Evolutionary conservation across 2,329 filamentous ascomycete species (phyloP).

Genomic region (Paecilomyces niveus): DNA sequence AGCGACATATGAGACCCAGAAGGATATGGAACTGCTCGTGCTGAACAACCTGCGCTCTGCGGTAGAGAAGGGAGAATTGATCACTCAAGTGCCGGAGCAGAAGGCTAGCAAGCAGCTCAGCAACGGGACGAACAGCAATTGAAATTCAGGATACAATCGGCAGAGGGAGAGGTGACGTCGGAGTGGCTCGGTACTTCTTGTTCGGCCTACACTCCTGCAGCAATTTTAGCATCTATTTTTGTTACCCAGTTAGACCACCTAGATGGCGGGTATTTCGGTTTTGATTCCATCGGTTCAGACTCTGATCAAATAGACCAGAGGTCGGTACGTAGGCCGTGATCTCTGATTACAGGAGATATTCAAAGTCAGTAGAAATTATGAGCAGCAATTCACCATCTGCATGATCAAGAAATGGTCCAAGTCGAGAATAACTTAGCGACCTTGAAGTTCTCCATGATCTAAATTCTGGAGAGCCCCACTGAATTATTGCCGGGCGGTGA

Average conservation of each 20-base stretch:
- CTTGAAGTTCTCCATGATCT: neutral
- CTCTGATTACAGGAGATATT: neutral
- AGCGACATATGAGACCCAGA: conserved; percentile 53
- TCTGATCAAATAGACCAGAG: neutral
- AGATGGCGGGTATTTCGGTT: neutral
- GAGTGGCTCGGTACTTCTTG: neutral
- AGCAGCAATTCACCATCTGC: neutral
- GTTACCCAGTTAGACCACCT: neutral
- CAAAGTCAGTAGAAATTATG: neutral
- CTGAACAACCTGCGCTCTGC: conserved; percentile 51
- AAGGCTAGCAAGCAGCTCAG: conserved; percentile 26
- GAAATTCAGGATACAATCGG: neutral
- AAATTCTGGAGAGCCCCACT: neutral
- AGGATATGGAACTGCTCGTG: conserved; percentile 55
- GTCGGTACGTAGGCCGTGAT: neutral
- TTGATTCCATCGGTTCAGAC: neutral
- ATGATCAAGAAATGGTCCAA: neutral
- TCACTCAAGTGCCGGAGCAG: conserved; percentile 58
- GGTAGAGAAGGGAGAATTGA: conserved; percentile 49
- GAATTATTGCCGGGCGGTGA: conserved; percentile 14
- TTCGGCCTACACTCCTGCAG: neutral
- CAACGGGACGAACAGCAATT: neutral
- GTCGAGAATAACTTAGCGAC: neutral
- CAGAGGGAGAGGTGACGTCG: neutral
- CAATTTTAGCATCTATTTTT: neutral